Conservation (phyloP, 768 basidiomycete genomes). For the Sporobolomyces roseus region DNA sequence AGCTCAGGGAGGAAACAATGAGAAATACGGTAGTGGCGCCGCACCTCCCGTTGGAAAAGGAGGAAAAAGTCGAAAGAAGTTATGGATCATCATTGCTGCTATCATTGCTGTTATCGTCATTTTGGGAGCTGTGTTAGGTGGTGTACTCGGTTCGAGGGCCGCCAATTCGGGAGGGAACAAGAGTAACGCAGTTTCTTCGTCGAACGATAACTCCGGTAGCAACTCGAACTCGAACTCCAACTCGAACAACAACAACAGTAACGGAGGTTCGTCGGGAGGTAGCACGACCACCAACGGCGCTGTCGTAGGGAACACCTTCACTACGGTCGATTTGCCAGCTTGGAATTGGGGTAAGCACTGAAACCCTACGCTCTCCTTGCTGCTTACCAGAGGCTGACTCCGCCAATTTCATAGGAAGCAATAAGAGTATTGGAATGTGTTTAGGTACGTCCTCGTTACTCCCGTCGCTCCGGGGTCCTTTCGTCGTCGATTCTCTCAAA, state of each 20-base stretch:
- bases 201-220: not conserved
- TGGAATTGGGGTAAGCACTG: constrained; percentile 41
- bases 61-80: not conserved
- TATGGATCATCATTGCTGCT: constrained; percentile 18
- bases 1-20: constrained; percentile 1
- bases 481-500: not conserved
- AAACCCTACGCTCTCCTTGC: not conserved
- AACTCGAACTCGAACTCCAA: not conserved
- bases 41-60: not conserved
- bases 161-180: constrained; percentile 21
- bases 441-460: no score
- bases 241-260: not conserved
- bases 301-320: not conserved
- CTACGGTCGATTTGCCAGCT: constrained; percentile 27
- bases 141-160: constrained; percentile 36
- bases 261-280: not conserved
- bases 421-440: no score
- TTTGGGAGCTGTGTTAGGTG: constrained; percentile 40
- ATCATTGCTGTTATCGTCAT: constrained; percentile 20
- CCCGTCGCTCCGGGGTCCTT: not conserved
- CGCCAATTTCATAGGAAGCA: no score
- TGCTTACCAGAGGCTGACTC: no score
- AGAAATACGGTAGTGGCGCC: not conserved
- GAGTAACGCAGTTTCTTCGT: not conserved
- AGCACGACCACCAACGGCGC: not conserved